These are phyloP conservation scores for Wickerhamomyces chaumierensis DNA, from an alignment of 805 yeast species.

Conservation along the genomic window DNA sequence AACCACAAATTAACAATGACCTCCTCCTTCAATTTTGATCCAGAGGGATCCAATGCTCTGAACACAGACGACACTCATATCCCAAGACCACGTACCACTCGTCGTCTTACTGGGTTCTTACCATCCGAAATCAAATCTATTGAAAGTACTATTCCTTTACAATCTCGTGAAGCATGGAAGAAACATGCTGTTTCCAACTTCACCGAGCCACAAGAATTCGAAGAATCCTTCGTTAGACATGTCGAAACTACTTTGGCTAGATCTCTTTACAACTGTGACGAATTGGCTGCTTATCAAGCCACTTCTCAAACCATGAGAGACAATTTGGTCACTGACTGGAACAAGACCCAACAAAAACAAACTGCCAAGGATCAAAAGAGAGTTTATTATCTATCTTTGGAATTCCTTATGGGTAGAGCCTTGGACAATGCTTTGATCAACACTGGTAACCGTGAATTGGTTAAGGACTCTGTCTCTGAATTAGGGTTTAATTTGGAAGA, in stretches of 20 bases:
- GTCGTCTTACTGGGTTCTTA: conserved; percentile 84
- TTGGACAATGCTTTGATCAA: conserved; percentile 89
- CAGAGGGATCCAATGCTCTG: conserved; percentile 6
- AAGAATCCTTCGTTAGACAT: conserved; percentile 62
- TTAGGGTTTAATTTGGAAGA: conserved; percentile 87
- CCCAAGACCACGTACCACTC: conserved; percentile 36
- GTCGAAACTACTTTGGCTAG: conserved; percentile 91
- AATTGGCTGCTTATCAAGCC: conserved; percentile 87
- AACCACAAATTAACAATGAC: too few species aligned
- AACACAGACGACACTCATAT: neutral
- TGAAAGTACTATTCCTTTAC: conserved; percentile 71
- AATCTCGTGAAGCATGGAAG: conserved; percentile 70
- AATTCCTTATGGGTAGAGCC: conserved; percentile 90
- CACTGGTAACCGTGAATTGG: conserved; percentile 51
- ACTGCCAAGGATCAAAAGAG: conserved; percentile 77
- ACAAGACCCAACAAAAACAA: conserved; percentile 83
- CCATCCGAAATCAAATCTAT: conserved; percentile 80
- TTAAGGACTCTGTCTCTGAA: conserved; percentile 46
- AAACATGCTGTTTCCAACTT: conserved; percentile 46
- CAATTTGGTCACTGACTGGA: conserved; percentile 77
- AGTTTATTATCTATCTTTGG: conserved; percentile 77
- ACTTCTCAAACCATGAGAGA: conserved; percentile 73
- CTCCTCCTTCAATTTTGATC: conserved; percentile 5
- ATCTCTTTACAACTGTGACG: conserved; percentile 84
- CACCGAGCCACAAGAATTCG: conserved; percentile 43